Base-by-base conservation (phyloP, 1,139 yeast genomes). In the Candida gigantensis region DNA sequence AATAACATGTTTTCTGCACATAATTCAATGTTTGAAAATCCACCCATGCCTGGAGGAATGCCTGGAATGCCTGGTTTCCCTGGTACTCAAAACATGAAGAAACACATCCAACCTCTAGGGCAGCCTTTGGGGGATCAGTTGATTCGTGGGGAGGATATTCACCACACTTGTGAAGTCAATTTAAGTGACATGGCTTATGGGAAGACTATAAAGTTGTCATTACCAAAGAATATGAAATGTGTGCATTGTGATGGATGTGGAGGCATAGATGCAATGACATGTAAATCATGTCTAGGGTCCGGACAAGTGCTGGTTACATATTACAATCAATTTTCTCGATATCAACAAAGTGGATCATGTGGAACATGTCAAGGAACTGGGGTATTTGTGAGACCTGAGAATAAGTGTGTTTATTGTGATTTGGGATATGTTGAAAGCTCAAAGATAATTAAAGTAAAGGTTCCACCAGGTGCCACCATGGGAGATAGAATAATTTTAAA, bases 401-500 rank as follows among this genome's bases (percentile, higher is more conserved):
- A 62, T 33, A 41, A 41, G 28, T 71, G 77, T 42, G 35, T 36
- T 3, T 42, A 48, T 2, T 71, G 76, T 41, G 53, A 55, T 21
- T 29, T 39, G 3, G 76, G 77, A 1, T 69, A 58, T 58, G 37
- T 47, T 7, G 56, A 72, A 37, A 76, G 65, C 24, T 66, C 74
- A 21, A 77, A 77, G 45, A 68, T 81, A 6, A 60, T 82, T 28
- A 69, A 71, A 37, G 70, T 81, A 5, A 59, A 61, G 15, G 65
- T 79, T 2, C 63, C 69, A 17, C 79, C 81, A 3, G 88, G 88
- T 1, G 62, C 76, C 24, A 55, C 56, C 30, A 55, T 72, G 35
- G 80, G 81, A 1, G 78, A 77, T 43, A 60, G 65, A 35, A 69
- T 81, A 15, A 59, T 77, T 1, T 55, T 81, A 13, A 65, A 69